Conservation (phyloP, 2,329 filamentous ascomycete species). For the Nothopassalora personata region DNA sequence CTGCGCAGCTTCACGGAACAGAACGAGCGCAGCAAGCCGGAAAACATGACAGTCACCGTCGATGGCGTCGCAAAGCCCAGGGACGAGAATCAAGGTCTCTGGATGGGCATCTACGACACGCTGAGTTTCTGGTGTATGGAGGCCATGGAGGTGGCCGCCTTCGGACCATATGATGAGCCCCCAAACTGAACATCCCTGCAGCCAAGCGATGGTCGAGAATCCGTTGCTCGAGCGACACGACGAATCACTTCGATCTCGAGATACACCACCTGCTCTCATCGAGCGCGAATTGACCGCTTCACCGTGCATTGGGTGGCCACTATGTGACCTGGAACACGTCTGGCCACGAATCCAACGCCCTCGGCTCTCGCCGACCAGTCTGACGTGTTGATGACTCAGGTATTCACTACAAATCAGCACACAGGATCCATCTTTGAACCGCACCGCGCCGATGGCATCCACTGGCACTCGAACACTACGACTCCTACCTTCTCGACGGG, state of each 20-base stretch:
- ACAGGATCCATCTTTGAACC: no score
- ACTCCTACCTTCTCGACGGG: no score
- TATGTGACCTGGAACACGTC: not conserved
- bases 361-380: no score
- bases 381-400: no score
- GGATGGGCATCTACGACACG: slow-evolving; percentile 19
- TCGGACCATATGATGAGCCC: slow-evolving; percentile 22
- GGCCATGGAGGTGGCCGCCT: slow-evolving; percentile 20
- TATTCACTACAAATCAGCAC: no score
- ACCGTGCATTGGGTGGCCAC: not conserved
- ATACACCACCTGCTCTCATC: not conserved
- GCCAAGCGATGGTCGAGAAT: not conserved
- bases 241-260: not conserved
- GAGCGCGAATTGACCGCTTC: not conserved
- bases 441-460: no score
- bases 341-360: no score
- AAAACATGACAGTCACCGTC: not conserved
- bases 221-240: not conserved
- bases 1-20: slow-evolving; percentile 11
- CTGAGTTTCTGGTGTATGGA: slow-evolving; percentile 20
- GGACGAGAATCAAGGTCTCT: slow-evolving; percentile 10
- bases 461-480: no score
- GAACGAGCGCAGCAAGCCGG: slow-evolving; percentile 2
- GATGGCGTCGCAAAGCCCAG: not conserved
- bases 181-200: slow-evolving; percentile 1